Conservation (phyloP, 2,329 filamentous ascomycete species). For the Graphilbum ipis-grandicollis region DNA sequence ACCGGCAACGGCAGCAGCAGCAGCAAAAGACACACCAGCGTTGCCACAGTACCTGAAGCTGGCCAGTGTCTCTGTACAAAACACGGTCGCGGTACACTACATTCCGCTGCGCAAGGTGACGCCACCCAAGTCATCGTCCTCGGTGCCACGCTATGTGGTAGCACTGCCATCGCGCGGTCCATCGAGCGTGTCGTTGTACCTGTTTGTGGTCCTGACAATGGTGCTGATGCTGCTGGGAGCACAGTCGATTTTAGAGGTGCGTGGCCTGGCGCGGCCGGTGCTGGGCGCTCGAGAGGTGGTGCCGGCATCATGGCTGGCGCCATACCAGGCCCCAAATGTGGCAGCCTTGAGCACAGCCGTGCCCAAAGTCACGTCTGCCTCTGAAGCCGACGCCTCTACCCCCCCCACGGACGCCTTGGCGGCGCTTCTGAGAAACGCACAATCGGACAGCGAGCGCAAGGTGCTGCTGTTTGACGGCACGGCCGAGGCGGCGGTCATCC, state of each 20-base stretch:
- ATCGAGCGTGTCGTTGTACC: conserved; percentile 31
- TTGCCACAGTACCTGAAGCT: conserved; percentile 49
- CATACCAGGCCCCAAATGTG: neutral
- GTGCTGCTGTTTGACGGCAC: conserved; percentile 5
- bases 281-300: conserved; percentile 38
- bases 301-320: conserved; percentile 22
- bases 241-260: conserved; percentile 47
- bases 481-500: conserved; percentile 9
- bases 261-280: conserved; percentile 36
- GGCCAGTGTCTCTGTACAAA: conserved; percentile 65
- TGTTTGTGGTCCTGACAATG: conserved; percentile 37
- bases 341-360: neutral
- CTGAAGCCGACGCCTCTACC: too few species aligned
- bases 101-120: conserved; percentile 42
- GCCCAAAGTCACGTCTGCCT: too few species aligned
- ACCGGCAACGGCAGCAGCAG: conserved; percentile 16
- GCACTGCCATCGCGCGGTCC: conserved; percentile 36
- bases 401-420: too few species aligned
- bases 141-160: conserved; percentile 50
- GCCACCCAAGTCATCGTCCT: conserved; percentile 13
- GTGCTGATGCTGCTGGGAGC: conserved; percentile 44
- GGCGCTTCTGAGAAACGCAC: conserved; percentile 6
- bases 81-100: conserved; percentile 63
- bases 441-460: neutral
- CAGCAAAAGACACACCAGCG: conserved; percentile 24